Percentiles rank a stretch among this genome's conserved stretches.
phyloP scores from a whole-genome alignment of 2,329 filamentous ascomycete species.

The Plenodomus biglobosus region DNA sequence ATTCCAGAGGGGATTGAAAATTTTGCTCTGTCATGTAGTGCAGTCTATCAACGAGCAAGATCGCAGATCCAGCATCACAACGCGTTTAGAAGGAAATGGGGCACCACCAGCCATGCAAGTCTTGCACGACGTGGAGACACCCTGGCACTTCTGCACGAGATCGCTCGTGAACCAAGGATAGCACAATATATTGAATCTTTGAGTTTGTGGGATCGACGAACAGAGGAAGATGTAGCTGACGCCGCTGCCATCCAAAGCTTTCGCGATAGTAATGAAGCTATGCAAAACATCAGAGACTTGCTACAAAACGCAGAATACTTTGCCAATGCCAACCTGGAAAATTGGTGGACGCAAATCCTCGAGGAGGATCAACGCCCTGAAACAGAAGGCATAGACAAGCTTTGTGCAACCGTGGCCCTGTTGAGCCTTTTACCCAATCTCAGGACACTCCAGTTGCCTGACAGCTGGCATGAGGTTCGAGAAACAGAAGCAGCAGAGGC shows the following conservation, averaged over 20 bases:
- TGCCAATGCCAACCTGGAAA: constrained; percentile 17
- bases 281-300: constrained; percentile 23
- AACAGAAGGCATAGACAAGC: constrained; percentile 13
- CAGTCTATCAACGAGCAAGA: constrained; percentile 27
- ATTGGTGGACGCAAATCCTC: constrained; percentile 33
- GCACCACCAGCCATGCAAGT: constrained; percentile 18
- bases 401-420: constrained; percentile 29
- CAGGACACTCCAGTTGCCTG: constrained; percentile 29
- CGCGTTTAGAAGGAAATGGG: constrained; percentile 28
- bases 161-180: constrained; percentile 29
- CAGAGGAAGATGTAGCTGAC: constrained; percentile 3
- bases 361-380: constrained; percentile 22
- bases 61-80: constrained; percentile 35
- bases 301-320: constrained; percentile 20
- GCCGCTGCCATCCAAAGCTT: constrained; percentile 13
- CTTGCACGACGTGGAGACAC: constrained; percentile 20
- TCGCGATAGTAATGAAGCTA: constrained; percentile 19
- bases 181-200: constrained; percentile 35
- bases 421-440: constrained; percentile 36
- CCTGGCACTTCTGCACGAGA: constrained; percentile 27
- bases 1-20: constrained; percentile 31
- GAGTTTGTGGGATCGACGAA: constrained; percentile 29
- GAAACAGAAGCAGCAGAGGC: constrained; percentile 17
- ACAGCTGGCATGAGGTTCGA: constrained; percentile 31
- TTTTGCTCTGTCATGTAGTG: constrained; percentile 36